Conservation (phyloP, 2,329 filamentous ascomycete species). For the Pseudogymnoascus sp. region DNA sequence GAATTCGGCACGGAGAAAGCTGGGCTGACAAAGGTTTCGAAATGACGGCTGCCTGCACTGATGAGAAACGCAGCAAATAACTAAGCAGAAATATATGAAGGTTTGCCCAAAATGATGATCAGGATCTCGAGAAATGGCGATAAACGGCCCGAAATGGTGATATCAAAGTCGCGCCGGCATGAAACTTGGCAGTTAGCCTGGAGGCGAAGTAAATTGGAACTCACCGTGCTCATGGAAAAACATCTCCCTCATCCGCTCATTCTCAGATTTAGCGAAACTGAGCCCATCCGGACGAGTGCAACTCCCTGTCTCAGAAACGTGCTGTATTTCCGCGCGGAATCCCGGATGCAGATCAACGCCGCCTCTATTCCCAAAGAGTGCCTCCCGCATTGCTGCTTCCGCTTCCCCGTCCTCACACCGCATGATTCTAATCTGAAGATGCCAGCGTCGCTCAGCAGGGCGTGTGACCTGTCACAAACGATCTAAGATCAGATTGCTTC, state of each 20-base stretch:
- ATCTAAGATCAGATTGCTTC: not conserved
- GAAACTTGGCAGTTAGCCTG: not conserved
- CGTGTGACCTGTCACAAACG: conserved; percentile 3
- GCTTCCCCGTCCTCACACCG: not conserved
- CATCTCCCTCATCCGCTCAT: not conserved
- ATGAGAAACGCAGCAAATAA: not conserved
- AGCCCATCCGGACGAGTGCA: not conserved
- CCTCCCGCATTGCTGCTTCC: not conserved
- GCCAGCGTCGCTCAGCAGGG: not conserved
- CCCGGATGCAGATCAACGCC: not conserved
- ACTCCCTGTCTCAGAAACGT: not conserved
- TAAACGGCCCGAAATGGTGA: conserved; percentile 4
- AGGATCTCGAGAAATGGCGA: not conserved
- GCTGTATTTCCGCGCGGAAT: not conserved
- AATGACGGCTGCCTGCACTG: not conserved
- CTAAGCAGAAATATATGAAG: not conserved
- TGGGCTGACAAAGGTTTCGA: not conserved
- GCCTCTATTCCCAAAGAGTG: conserved; percentile 2
- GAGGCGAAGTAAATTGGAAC: not conserved
- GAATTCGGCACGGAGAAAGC: not conserved
- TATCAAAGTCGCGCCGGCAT: not conserved
- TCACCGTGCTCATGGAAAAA: not conserved
- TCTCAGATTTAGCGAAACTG: not conserved
- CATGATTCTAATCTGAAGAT: conserved; percentile 7
- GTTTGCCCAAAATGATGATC: not conserved